Evolutionary conservation across 352 stramenopile genomes (phyloP), one percentile per base, ranked within the genome.

Genomic region (Globisporangium alternatum): DNA sequence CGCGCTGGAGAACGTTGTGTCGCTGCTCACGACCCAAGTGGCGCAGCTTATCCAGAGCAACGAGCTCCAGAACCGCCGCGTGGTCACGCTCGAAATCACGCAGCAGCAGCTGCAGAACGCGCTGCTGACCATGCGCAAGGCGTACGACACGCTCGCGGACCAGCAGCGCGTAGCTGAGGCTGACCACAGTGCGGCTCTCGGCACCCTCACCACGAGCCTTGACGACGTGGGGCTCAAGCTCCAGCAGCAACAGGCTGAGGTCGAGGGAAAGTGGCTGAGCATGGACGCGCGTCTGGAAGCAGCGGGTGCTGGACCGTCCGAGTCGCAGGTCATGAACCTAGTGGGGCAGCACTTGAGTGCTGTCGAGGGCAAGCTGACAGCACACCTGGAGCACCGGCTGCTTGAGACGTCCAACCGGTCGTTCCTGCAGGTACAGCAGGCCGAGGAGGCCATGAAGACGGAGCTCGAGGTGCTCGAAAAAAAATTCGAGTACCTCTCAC

Each of bases 401-500:
- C 63, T 77, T 5, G 71, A 77, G 45, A 62, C 55, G 13, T 71
- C 74, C 6, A 65, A 77, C 33, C 66, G 64, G 28, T 61, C 66
- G 35, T 70, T 63, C n/a, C 25, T 73, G 28, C 71, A 68, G 7
- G 49, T 43, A 0, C 70, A 79, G 59, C 61, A 76, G 25, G 80
- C 69, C 7, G 75, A 89, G 28, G 80, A 88, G 53, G 59, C 70
- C 3, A 73, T 88, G n/a, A 67, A 74, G 45, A 62, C 25, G 1
- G 69, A 85, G 52, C 25, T 89, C 4, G 80, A 88, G 51, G 71
- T 87, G 60, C 67, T 91, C 12, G 82, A 91, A 44, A 91, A 91
- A 39, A 78, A 83, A 22, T 88, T 89, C 35, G 82, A 88, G 22
- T 89, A 88, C 51, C 57, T 91, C 44, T 89, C 78, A 25, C 77